Evolutionary conservation across 1,284 basidiomycete genomes (phyloP).

Genomic region (Boletus hoseneyae): DNA sequence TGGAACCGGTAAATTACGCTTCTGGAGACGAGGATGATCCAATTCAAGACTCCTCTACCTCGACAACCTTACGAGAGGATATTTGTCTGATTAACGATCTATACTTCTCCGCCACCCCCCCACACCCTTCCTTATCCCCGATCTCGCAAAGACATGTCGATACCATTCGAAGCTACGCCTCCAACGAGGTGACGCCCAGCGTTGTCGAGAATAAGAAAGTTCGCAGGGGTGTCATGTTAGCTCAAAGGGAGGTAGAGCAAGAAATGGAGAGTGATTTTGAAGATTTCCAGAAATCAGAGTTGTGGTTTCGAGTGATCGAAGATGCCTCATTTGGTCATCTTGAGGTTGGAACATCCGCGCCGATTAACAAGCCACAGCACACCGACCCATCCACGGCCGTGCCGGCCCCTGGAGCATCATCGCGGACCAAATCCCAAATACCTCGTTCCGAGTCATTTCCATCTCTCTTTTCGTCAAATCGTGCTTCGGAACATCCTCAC

Average conservation of each 20-base stretch:
- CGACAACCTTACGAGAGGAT: conserved; percentile 75
- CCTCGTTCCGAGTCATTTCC: conserved; percentile 42
- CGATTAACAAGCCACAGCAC: conserved; percentile 28
- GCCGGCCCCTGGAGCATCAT: conserved; percentile 9
- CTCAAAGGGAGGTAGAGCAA: conserved; percentile 82
- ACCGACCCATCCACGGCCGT: conserved; percentile 16
- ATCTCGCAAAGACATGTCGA: conserved; percentile 71
- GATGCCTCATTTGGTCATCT: conserved; percentile 55
- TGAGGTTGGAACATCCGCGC: conserved; percentile 20
- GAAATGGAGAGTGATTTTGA: conserved; percentile 93
- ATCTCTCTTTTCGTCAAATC: conserved; percentile 25
- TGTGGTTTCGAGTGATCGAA: conserved; percentile 85
- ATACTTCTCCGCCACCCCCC: conserved; percentile 70
- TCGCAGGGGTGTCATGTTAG: conserved; percentile 74
- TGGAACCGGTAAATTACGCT: conserved; percentile 78
- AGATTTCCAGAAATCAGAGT: conserved; percentile 80
- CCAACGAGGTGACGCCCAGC: conserved; percentile 43
- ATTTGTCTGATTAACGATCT: conserved; percentile 82
- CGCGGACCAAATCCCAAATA: conserved; percentile 25
- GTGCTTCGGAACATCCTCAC: conserved; percentile 10
- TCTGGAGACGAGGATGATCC: conserved; percentile 65
- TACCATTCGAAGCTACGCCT: conserved; percentile 66
- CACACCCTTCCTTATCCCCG: conserved; percentile 57
- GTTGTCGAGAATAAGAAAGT: conserved; percentile 57
- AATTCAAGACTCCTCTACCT: conserved; percentile 55